Evolutionary conservation across 2,329 filamentous ascomycete genomes (phyloP).

Genomic region (Neofusicoccum sp.): DNA sequence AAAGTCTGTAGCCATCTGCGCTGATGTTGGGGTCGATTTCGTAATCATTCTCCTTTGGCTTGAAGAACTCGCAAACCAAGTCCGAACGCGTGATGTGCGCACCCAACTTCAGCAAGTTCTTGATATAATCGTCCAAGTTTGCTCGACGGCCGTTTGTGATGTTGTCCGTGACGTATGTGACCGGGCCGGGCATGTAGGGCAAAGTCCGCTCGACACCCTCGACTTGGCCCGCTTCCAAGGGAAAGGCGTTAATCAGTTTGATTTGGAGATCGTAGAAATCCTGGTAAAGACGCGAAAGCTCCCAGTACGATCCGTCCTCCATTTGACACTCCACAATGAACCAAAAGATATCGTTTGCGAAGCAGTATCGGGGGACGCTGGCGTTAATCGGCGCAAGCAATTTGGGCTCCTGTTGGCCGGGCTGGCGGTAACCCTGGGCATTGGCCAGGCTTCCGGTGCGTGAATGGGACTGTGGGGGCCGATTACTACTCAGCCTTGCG

Average conservation of each 20-base stretch:
- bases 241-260: slow-evolving; percentile 86
- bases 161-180: slow-evolving; percentile 96
- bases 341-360: slow-evolving; percentile 98
- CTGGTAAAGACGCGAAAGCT: slow-evolving; percentile 92
- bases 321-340: slow-evolving; percentile 92
- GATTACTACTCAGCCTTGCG: slow-evolving; percentile 21
- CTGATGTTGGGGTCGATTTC: slow-evolving; percentile 77
- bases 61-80: slow-evolving; percentile 88
- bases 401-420: slow-evolving; percentile 29
- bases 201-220: slow-evolving; percentile 74
- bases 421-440: slow-evolving; percentile 15
- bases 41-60: slow-evolving; percentile 86
- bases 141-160: slow-evolving; percentile 92
- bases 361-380: slow-evolving; percentile 89
- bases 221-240: slow-evolving; percentile 87
- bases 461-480: slow-evolving; percentile 24
- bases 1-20: slow-evolving; percentile 73
- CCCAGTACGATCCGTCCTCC: slow-evolving; percentile 90
- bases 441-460: slow-evolving; percentile 21
- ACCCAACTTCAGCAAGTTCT: slow-evolving; percentile 82
- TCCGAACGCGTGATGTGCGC: slow-evolving; percentile 81
- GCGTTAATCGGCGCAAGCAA: slow-evolving; percentile 78
- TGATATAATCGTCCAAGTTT: slow-evolving; percentile 94
- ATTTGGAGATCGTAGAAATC: slow-evolving; percentile 99
- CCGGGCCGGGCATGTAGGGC: slow-evolving; percentile 97